Evolutionary conservation across 2,329 filamentous ascomycete species (phyloP).

Genomic region (Dactylellina drechsleri): DNA sequence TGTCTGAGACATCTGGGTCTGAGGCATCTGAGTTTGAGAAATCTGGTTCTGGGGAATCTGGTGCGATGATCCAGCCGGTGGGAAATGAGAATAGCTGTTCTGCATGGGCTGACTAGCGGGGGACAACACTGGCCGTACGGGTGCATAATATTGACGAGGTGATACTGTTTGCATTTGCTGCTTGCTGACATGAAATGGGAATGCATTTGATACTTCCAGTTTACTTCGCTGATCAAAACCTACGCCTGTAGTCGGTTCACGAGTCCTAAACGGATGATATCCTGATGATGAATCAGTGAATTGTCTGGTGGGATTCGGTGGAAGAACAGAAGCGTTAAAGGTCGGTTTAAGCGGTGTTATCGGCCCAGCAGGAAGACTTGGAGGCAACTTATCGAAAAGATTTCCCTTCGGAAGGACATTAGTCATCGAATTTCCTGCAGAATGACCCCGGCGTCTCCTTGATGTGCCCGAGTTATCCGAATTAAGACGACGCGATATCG

Average conservation of each 20-base stretch:
- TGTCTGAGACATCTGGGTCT: slow-evolving; percentile 6
- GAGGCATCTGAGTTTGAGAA: not conserved
- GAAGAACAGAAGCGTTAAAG: not conserved
- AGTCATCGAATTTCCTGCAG: not conserved
- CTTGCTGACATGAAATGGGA: slow-evolving; percentile 6
- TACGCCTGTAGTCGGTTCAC: not conserved
- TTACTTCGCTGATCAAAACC: slow-evolving; percentile 13
- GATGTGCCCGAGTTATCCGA: not conserved
- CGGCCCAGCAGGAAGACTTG: not conserved
- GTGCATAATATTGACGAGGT: slow-evolving; percentile 22
- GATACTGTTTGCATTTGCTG: not conserved
- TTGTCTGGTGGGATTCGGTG: not conserved
- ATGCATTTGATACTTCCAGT: not conserved
- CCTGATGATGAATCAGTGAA: not conserved
- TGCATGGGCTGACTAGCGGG: slow-evolving; percentile 5
- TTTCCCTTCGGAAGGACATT: not conserved
- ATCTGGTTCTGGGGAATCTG: slow-evolving; percentile 1
- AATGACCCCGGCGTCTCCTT: slow-evolving; percentile 5
- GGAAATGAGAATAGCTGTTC: slow-evolving; percentile 10
- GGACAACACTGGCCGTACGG: not conserved
- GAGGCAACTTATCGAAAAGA: not conserved
- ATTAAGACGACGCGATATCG: not conserved
- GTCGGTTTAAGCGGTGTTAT: not conserved
- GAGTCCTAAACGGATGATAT: not conserved
- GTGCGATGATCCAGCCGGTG: not conserved